phyloP scores from a whole-genome alignment of 345 rosid genomes.

The Cardamine resedifolia region DNA sequence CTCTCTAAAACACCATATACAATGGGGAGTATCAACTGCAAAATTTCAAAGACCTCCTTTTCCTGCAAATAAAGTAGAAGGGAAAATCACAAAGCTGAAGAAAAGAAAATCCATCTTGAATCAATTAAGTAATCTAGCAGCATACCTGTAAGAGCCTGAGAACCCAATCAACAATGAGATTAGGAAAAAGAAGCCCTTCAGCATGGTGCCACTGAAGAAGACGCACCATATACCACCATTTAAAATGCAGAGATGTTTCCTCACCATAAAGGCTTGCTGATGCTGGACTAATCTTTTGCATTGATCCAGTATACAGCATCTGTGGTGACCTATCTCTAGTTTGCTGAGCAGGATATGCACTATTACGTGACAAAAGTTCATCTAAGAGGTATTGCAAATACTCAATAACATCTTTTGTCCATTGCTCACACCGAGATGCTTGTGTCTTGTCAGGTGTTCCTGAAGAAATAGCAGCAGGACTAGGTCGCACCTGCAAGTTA shows the following conservation, averaged over 20 bases:
- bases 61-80: conserved; percentile 58
- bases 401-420: conserved; percentile 96
- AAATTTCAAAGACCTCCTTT: conserved; percentile 69
- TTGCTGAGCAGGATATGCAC: conserved; percentile 59
- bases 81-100: conserved; percentile 25
- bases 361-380: conserved; percentile 65
- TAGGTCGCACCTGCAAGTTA: conserved; percentile 71
- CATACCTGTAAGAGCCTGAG: conserved; percentile 78
- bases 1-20: conserved; percentile 85
- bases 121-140: conserved; percentile 12
- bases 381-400: conserved; percentile 83
- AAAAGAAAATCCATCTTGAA: conserved; percentile 2
- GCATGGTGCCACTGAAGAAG: conserved; percentile 93
- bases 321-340: conserved; percentile 67
- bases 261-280: conserved; percentile 61
- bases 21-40: conserved; percentile 89
- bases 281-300: conserved; percentile 58
- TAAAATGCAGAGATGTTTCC: conserved; percentile 81
- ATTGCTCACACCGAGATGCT: conserved; percentile 70
- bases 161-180: conserved; percentile 92
- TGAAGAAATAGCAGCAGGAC: conserved; percentile 60
- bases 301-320: conserved; percentile 63
- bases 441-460: conserved; percentile 68
- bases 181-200: conserved; percentile 90
- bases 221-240: conserved; percentile 95